These are phyloP conservation scores for Cavenderia fasciculata DNA, from an alignment of 78 protist species.

Conservation along the genomic window DNA sequence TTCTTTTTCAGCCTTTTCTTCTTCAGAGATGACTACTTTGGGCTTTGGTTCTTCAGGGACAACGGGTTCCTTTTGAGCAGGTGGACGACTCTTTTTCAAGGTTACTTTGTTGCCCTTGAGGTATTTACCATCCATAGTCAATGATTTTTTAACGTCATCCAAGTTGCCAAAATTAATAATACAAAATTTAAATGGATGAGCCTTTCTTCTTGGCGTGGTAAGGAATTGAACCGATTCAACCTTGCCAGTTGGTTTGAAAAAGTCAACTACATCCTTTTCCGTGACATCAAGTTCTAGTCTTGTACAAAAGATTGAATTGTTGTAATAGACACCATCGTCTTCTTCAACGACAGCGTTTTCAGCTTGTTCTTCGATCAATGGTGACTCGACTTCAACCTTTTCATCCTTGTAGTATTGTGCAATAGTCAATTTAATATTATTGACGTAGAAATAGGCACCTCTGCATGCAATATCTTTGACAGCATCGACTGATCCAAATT, in stretches of 20 bases:
- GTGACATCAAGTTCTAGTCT: conserved; percentile 5
- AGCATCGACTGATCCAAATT: conserved; percentile 10
- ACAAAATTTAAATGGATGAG: not conserved
- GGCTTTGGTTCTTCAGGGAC: not conserved
- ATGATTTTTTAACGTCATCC: conserved; percentile 24
- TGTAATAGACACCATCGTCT: not conserved
- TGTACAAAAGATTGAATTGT: conserved; percentile 4
- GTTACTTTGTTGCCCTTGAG: not conserved
- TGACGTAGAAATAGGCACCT: conserved; percentile 16
- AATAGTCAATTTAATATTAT: conserved; percentile 21
- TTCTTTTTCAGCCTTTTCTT: conserved; percentile 11
- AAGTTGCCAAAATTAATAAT: not conserved
- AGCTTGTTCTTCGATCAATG: not conserved
- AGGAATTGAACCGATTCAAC: not conserved
- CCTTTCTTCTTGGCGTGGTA: conserved; percentile 22
- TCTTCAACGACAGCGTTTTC: not conserved
- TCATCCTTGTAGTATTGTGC: not conserved
- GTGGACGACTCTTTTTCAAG: not conserved
- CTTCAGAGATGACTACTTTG: not conserved
- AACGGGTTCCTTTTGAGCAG: not conserved
- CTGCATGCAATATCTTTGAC: not conserved
- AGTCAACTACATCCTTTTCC: conserved; percentile 6
- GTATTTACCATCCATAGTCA: not conserved
- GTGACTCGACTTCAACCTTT: not conserved
- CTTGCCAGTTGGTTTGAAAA: conserved; percentile 4